Evolutionary conservation across 495 filamentous ascomycete genomes (phyloP), one percentile per base, ranked within the genome.

Genomic region (Echria macrotheca): DNA sequence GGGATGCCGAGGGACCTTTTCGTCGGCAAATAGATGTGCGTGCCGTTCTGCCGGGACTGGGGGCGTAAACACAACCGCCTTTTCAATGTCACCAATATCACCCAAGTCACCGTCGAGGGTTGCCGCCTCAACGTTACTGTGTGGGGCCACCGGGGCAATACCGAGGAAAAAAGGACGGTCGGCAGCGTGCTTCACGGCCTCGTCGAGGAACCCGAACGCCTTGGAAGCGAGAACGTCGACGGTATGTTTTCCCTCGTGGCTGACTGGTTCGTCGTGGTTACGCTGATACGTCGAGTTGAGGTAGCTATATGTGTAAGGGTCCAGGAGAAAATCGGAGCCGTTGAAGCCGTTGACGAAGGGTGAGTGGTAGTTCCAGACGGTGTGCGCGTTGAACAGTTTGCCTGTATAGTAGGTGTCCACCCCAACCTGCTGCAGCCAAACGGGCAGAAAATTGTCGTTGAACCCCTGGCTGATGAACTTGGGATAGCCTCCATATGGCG

Each of bases 381-480:
- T 78, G 53, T 85, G 81, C 0, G 72, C 69, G 56, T 87, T 89
- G 61, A 85, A 83, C 2, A 89, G 70, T 60, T 89, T 89, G 29
- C 84, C 83, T 1, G 79, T 82, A 60, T 87, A 87, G 61, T 81
- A 86, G 1, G 83, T 87, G 55, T 81, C 74, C 58, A 87, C 87
- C n/a, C 83, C 83, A 0, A 79, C 76, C 5, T 77, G 50, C 52
- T 87, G 82, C 3, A 88, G 68, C 84, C 84, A 88, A 1, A 86
- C 55, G 0, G 84, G 83, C 8, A 88, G 71, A 52, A 79, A 87
- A 49, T 78, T 69, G 0, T 81, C 72, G 53, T 88, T 87, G 47
- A 83, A 72, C 1, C 84, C 83, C 40, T 81, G 78, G 6, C 66
- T 65, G 23, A 84, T 63, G 48, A 88, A 86, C 50, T 87, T 86